A percentile compares a stretch with the other conserved stretches of the same genome.
These are phyloP conservation scores for Chlorophyllum brunneum DNA, from an alignment of 768 basidiomycete genomes.

Conservation along the genomic window DNA sequence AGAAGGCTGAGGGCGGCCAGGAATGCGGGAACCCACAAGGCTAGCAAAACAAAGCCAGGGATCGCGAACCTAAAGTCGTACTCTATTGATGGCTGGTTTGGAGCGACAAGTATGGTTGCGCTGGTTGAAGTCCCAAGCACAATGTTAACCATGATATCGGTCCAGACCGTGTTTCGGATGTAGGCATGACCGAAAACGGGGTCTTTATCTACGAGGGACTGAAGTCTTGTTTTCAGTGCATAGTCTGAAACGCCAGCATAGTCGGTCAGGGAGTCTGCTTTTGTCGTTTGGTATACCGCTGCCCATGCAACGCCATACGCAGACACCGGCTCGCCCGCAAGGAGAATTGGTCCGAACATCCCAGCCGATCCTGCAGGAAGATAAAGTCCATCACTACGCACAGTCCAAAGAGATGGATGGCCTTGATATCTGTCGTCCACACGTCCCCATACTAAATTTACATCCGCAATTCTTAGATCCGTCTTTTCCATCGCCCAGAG, in stretches of 20 bases:
- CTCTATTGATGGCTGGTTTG: neutral
- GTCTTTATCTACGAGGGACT: neutral
- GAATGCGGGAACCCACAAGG: neutral
- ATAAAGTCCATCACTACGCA: neutral
- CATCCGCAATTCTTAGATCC: neutral
- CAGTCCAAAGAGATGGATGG: neutral
- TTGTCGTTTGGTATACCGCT: neutral
- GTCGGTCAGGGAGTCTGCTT: neutral
- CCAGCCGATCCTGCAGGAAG: slow-evolving; percentile 1
- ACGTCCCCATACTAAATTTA: slow-evolving; percentile 1
- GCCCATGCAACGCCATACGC: neutral
- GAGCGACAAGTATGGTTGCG: neutral
- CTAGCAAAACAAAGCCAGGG: slow-evolving; percentile 1
- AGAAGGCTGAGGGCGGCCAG: neutral
- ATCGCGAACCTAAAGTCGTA: slow-evolving; percentile 7
- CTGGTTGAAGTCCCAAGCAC: neutral
- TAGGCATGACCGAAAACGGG: neutral
- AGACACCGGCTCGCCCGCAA: neutral
- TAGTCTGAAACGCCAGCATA: slow-evolving; percentile 2
- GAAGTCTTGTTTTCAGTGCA: neutral
- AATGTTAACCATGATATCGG: slow-evolving; percentile 2
- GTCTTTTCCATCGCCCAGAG: slow-evolving; percentile 3
- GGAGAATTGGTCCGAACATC: neutral
- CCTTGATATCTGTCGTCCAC: neutral
- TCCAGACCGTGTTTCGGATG: neutral